phyloP scores from a whole-genome alignment of 371 early-diverging fungal genomes.

The Syncephalis plumigaleata region DNA sequence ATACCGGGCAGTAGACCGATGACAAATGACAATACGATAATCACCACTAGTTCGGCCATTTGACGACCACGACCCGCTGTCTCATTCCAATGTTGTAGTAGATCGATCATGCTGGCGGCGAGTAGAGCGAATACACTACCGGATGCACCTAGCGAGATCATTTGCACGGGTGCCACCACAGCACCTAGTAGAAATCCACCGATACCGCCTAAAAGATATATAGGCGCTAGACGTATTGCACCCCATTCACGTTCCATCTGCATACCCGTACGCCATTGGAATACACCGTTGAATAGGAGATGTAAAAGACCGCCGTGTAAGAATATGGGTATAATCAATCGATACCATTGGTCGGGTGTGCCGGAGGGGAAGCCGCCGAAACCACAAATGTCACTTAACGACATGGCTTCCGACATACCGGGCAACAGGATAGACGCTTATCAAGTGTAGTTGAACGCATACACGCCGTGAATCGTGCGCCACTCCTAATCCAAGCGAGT shows the following conservation, averaged over 20 bases:
- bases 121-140: conserved; percentile 72
- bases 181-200: conserved; percentile 71
- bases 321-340: conserved; percentile 71
- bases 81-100: conserved; percentile 59
- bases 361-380: conserved; percentile 20
- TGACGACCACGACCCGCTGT: conserved; percentile 45
- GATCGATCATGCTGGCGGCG: conserved; percentile 61
- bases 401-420: conserved; percentile 8
- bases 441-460: conserved; percentile 22
- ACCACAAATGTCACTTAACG: conserved; percentile 28
- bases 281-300: conserved; percentile 50
- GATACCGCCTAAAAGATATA: conserved; percentile 61
- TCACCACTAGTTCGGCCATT: conserved; percentile 42
- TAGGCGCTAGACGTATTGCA: conserved; percentile 42
- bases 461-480: conserved; percentile 41
- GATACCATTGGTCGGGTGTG: conserved; percentile 50
- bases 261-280: conserved; percentile 49
- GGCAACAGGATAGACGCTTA: conserved; percentile 11
- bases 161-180: conserved; percentile 25
- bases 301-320: conserved; percentile 78
- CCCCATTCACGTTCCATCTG: conserved; percentile 64
- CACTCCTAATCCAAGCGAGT: conserved; percentile 28
- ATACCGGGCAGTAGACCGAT: conserved; percentile 53
- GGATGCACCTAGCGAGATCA: conserved; percentile 59
- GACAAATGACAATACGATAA: conserved; percentile 36